Base-by-base conservation (phyloP, 2,329 filamentous ascomycete species). In the Phyllosticta citriasiana region DNA sequence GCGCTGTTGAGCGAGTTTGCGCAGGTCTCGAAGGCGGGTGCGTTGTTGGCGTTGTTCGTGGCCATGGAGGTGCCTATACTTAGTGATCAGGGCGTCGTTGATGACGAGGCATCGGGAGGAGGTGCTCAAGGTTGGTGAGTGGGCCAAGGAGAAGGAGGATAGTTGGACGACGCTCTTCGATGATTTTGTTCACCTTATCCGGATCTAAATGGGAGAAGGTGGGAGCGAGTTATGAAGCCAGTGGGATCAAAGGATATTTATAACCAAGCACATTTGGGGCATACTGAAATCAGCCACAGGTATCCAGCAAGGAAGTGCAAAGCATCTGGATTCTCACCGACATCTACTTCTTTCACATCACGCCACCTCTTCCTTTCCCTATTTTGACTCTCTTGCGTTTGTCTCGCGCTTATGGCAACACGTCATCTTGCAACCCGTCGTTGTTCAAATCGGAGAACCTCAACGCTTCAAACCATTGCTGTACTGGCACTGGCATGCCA, bases 1-100 rank as follows among this genome's bases (percentile, higher is more conserved):
- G 68, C 69, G 9, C 65, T 67, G 7, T 72, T 91, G 1, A 82
- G 82, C 19, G 58, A 71, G 12, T 67, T 69, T 8, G 70, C 72
- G 0, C 67, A 69, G 0, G 75, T 84, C 19, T 75, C 70, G n/a
- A 69, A 68, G 0, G 73, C 78, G 9, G 74, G 80, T 12, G 81
- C 82, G 4, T 65, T 86, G 61, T 86, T 85, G 70, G 74, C 76
- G 47, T 72, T 85, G n/a, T 78, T 85, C 3, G 71, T 84, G 64
- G 77, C 79, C 0, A 68, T 84, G 27, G 78, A 76, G 1, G 73
- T 81, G 2, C 74, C 76, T 0, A 71, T 84, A 2, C 69, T 86
- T 63, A 85, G 85, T 82, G 69, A 66, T 53, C 73, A 74, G n/a
- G 82, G 85, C 69, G 67, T 83, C 57, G 71, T 73, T 9, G 78